A percentile compares a stretch with the other conserved stretches of the same genome.
Evolutionary conservation across 2,329 filamentous ascomycete species (phyloP).

Genomic region (Ceratocystis harringtonii): DNA sequence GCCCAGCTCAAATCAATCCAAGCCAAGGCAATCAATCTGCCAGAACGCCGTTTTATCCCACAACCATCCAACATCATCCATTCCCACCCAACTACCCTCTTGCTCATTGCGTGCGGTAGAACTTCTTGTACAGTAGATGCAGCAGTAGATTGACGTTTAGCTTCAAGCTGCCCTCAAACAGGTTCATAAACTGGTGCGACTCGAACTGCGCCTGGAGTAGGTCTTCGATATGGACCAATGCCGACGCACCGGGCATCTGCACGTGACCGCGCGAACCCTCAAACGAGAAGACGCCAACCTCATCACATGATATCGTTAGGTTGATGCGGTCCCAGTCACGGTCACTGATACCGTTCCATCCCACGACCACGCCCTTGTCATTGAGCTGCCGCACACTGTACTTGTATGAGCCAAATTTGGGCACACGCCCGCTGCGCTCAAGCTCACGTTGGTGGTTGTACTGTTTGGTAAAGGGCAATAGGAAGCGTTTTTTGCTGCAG

Average conservation of each 20-base stretch:
- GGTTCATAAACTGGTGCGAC: conserved; percentile 85
- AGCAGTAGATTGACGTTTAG: conserved; percentile 94
- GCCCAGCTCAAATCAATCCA: not conserved
- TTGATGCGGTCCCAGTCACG: conserved; percentile 83
- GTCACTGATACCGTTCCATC: conserved; percentile 74
- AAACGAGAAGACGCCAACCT: conserved; percentile 84
- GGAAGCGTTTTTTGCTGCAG: conserved; percentile 68
- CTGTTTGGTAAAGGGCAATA: conserved; percentile 93
- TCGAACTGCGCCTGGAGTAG: conserved; percentile 94
- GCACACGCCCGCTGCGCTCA: conserved; percentile 77
- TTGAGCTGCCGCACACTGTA: conserved; percentile 79
- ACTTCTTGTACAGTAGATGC: conserved; percentile 97
- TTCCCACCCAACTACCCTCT: not conserved
- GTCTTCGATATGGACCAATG: conserved; percentile 79
- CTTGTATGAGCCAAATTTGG: conserved; percentile 96
- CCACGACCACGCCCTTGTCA: conserved; percentile 86
- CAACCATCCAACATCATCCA: not conserved
- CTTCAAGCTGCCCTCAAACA: conserved; percentile 73
- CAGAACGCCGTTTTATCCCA: conserved; percentile 1
- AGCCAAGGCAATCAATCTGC: not conserved
- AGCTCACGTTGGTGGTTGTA: conserved; percentile 98
- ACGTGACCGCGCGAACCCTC: conserved; percentile 85
- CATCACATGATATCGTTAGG: conserved; percentile 83
- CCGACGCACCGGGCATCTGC: conserved; percentile 88
- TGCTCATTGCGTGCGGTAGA: conserved; percentile 58